Evolutionary conservation across 805 yeast genomes (phyloP), one percentile per base, ranked within the genome.

Genomic region (Starmerella geochares): DNA sequence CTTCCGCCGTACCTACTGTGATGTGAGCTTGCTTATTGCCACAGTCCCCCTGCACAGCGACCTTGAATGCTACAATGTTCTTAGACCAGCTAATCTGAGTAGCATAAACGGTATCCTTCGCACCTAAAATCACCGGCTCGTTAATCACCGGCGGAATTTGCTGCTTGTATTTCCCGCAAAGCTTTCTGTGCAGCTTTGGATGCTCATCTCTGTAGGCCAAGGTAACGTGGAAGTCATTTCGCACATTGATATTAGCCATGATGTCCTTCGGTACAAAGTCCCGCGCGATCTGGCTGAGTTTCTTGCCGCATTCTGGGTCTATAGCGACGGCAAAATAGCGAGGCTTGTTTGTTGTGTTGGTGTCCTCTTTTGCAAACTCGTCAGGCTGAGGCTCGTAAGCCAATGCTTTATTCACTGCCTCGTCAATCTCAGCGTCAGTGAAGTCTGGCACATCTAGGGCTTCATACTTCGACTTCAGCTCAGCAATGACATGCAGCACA

Each of bases 1-100:
- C 54, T 8, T 25, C 31, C 3, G 48, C 39, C 1, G 37, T 19
- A 5, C 88, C 95, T 13, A 86, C 60, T 0, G 96, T 88, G 38
- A 87, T 75, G 62, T 88, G 96, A 0, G 82, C 71, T 52, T 64
- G 62, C 47, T 66, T 62, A 50, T 78, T 76, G 0, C 71, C 70
- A 8, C 72, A 63, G n/a, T 48, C 49, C 2, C 36, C 39, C 21
- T 33, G 21, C 2, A 73, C 53, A 8, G 68, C 67, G 1, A 78
- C 84, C 17, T 71, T 62, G 4, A 83, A 62, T 17, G 90, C 78
- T 42, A 80, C 67, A 8, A 80, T 69, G 33, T 68, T 67, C 2
- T 69, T 62, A 52, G 76, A 74, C 71, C 80, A 77, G 11, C 77
- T 69, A 10, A 83, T 47, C 16, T 66, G 67, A 4, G 62, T 62